Base-by-base conservation (phyloP, 2,329 filamentous ascomycete species). In the Paracoccidioides brasiliensis region DNA sequence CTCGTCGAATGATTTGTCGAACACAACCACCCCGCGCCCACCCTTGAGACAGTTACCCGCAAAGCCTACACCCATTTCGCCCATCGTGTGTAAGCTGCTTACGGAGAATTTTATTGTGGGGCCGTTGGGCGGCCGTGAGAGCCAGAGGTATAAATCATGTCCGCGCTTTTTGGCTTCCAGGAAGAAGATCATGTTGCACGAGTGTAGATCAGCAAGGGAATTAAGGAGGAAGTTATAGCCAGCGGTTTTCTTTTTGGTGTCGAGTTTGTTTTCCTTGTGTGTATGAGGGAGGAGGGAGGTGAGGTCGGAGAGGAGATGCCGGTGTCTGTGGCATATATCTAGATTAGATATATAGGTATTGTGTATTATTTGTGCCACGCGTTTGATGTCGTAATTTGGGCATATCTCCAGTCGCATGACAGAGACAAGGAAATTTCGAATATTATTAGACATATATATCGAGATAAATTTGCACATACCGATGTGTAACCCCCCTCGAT, bases 1-100 rank as follows among this genome's bases (percentile, higher is more conserved):
- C 62, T 80, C 80, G 58, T 94, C 88, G 72, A 98, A 98, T 15
- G 83, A 81, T 54, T 82, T 80, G 69, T 97, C 93, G 70, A 98
- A 98, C 40, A 88, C 93, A 56, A 98, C 82, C 42, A 98, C 78
- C 1, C 93, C 91, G 40, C 93, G 79, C 33, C 88, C 93, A 57
- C 93, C 93, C 74, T 95, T 96, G 59, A 97, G 76, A 69, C 90
- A 96, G 76, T 98, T 98, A 54, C 93, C 93, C 14, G 90, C 90
- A 70, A 98, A 97, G 3, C 70, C 70, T 22, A 69, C 66, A 67
- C 95, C 88, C 40, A 98, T 78, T 71, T 98, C 93, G 67, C 91
- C 89, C 88, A 94, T 95, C 8, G 91, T 96, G 74, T 96, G 90
- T 67, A 96, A 80, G 68, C 72, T 87, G 62, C 67, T 69, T 37